These are phyloP conservation scores for Warburgia ugandensis DNA, from an alignment of 164 flowering plant genomes.

Conservation along the genomic window DNA sequence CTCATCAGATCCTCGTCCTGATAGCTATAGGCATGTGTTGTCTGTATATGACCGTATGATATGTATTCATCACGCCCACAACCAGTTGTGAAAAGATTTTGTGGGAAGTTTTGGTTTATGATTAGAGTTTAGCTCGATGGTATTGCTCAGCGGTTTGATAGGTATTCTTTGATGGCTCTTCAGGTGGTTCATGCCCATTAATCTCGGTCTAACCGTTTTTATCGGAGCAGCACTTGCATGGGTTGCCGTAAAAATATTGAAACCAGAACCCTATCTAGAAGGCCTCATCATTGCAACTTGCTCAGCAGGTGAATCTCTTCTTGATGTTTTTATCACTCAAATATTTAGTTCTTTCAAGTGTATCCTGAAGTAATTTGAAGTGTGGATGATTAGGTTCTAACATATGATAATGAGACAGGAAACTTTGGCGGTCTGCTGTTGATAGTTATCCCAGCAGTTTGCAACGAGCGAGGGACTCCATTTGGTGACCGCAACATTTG, in stretches of 20 bases:
- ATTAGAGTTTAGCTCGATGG: no score
- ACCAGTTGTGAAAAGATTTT: no score
- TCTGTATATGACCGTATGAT: no score
- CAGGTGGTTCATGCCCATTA: conserved; percentile 99
- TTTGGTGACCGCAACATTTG: conserved; percentile 51
- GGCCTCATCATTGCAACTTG: conserved; percentile 76
- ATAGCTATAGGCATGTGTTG: no score
- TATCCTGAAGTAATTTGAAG: background rate
- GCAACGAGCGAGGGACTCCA: conserved; percentile 65
- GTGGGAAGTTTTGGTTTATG: no score
- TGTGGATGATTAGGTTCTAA: background rate
- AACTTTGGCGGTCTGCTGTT: conserved; percentile 84
- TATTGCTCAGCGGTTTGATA: no score
- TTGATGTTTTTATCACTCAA: background rate
- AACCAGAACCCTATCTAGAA: conserved; percentile 59
- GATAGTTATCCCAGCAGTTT: conserved; percentile 79
- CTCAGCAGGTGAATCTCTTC: conserved; percentile 52
- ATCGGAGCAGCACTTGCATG: conserved; percentile 82
- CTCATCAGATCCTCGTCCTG: no score
- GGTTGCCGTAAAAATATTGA: conserved; percentile 61
- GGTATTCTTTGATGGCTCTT: background rate
- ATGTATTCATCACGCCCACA: no score
- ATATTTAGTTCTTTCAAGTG: background rate
- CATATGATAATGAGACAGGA: conserved; percentile 27
- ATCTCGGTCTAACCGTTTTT: conserved; percentile 64